Conservation (phyloP, 768 basidiomycete species). For the Tulasnella sp. region DNA sequence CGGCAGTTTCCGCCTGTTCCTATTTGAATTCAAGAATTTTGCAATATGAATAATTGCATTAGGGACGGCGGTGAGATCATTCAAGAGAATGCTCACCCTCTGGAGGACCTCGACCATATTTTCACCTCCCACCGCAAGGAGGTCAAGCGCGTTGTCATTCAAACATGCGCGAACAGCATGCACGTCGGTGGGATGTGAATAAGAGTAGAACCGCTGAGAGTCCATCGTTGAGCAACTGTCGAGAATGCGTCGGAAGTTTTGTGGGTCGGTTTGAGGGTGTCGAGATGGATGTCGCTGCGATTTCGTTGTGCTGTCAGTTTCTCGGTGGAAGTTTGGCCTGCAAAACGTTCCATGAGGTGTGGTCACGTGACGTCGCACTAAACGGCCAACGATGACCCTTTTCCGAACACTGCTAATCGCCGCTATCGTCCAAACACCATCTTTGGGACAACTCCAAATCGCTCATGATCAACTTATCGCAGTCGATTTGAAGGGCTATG, state of each 20-base stretch:
- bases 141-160: constrained; percentile 59
- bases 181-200: constrained; percentile 45
- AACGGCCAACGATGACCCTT: constrained; percentile 3
- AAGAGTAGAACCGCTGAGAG: not conserved
- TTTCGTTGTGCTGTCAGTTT: not conserved
- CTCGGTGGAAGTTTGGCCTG: not conserved
- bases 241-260: not conserved
- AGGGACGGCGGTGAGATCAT: not conserved
- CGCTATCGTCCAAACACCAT: not conserved
- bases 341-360: not conserved
- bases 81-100: constrained; percentile 19
- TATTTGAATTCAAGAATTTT: not conserved
- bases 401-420: not conserved
- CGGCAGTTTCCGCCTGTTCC: constrained; percentile 40
- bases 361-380: not conserved
- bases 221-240: not conserved
- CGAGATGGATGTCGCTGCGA: not conserved
- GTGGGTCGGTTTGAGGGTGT: not conserved
- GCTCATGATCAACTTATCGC: constrained; percentile 16
- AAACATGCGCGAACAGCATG: constrained; percentile 56
- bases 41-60: not conserved
- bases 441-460: constrained; percentile 18
- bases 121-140: constrained; percentile 69
- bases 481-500: constrained; percentile 29
- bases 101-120: constrained; percentile 67